These are phyloP conservation scores for Cladosporium austrohemisphaericum DNA, from an alignment of 2,329 filamentous ascomycete species.

Conservation along the genomic window DNA sequence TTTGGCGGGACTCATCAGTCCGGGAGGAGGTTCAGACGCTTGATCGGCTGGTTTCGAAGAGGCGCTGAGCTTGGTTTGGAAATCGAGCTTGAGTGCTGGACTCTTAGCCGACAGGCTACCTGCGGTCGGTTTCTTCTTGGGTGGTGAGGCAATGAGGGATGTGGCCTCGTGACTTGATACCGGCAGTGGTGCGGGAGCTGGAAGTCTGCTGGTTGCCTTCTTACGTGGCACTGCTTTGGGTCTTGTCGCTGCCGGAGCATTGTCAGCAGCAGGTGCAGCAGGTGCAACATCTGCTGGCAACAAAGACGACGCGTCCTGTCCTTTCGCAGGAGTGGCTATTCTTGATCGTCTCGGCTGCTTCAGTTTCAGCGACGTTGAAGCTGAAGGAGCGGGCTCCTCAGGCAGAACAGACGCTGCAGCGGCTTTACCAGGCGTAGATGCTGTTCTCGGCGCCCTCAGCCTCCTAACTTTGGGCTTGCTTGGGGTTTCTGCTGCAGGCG, in stretches of 20 bases:
- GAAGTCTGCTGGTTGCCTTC: conserved; percentile 21
- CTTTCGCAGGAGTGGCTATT: conserved; percentile 35
- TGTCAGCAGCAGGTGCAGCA: neutral
- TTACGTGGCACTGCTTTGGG: conserved; percentile 15
- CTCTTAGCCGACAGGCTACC: conserved; percentile 7
- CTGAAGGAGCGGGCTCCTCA: conserved; percentile 5
- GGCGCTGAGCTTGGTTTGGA: conserved; percentile 16
- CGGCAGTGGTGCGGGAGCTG: conserved; percentile 18
- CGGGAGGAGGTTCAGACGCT: neutral
- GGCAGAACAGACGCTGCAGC: neutral
- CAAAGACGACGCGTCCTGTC: conserved; percentile 5
- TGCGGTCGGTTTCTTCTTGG: conserved; percentile 24
- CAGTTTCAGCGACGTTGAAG: conserved; percentile 12
- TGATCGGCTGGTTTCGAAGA: conserved; percentile 6
- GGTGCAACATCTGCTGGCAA: neutral
- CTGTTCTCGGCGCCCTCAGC: conserved; percentile 23
- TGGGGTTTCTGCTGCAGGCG: conserved; percentile 26
- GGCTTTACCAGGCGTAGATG: conserved; percentile 21
- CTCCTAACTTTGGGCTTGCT: conserved; percentile 30
- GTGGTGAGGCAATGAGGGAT: conserved; percentile 28
- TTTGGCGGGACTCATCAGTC: conserved; percentile 11
- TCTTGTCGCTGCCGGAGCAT: neutral
- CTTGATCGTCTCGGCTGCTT: conserved; percentile 28
- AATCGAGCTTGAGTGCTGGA: conserved; percentile 25
- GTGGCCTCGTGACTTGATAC: neutral